phyloP scores from a whole-genome alignment of 139 green algal species.

The Chlorella sp. region DNA sequence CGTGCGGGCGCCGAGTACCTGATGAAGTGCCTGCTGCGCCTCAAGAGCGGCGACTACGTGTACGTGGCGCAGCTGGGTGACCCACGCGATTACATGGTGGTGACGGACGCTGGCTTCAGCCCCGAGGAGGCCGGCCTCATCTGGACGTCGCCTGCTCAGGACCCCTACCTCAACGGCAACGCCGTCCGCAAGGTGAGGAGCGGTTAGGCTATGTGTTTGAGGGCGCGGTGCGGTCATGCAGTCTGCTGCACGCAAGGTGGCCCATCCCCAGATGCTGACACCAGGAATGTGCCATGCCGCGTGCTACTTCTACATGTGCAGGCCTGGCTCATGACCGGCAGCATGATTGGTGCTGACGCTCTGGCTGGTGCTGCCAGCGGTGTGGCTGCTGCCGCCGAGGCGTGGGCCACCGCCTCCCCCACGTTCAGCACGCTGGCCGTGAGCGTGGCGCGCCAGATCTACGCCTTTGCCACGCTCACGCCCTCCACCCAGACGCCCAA shows the following conservation, averaged over 20 bases:
- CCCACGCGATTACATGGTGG: not conserved
- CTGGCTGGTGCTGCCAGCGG: not conserved
- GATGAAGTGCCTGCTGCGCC: not conserved
- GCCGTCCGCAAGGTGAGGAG: not conserved
- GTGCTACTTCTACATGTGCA: not conserved
- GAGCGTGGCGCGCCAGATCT: not conserved
- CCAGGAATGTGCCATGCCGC: not conserved
- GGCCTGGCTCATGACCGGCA: not conserved
- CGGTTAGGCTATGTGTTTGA: no score
- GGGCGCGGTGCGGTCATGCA: no score
- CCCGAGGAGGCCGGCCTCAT: not conserved
- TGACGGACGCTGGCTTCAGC: not conserved
- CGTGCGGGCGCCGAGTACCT: not conserved
- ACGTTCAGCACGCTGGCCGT: not conserved
- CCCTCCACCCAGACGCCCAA: not conserved
- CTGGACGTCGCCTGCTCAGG: not conserved
- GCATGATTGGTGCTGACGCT: not conserved
- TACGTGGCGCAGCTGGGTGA: not conserved
- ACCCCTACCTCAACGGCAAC: constrained; percentile 5
- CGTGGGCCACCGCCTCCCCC: not conserved
- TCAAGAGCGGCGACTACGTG: not conserved
- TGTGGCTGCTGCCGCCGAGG: not conserved
- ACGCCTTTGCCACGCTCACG: not conserved
- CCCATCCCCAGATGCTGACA: not conserved
- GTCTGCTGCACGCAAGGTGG: no score